Conservation (phyloP, 176 grass and related monocot species). For the Eleusine indica region DNA sequence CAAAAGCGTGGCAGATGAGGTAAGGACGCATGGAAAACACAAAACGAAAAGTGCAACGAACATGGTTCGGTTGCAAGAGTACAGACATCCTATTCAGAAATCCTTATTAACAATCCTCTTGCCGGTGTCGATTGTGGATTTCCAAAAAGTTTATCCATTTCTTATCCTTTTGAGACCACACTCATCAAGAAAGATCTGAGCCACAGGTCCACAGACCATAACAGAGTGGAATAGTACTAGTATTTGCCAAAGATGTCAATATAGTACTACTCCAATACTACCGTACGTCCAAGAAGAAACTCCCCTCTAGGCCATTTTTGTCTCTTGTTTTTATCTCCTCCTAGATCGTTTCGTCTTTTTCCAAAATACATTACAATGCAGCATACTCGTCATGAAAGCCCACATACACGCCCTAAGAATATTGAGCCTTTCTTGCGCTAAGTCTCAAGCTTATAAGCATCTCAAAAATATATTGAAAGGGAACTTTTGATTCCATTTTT, state of each 20-base stretch:
- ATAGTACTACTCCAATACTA: background rate
- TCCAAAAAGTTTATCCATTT: slow-evolving; percentile 36
- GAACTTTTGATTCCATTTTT: no score
- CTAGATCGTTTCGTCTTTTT: background rate
- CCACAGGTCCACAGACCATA: background rate
- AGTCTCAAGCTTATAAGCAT: no score
- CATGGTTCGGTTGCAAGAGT: slow-evolving; percentile 20
- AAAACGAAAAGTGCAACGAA: slow-evolving; percentile 38
- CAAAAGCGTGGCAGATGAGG: slow-evolving; percentile 39
- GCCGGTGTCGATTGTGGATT: slow-evolving; percentile 39
- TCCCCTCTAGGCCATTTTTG: background rate
- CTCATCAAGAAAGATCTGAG: slow-evolving; percentile 35
- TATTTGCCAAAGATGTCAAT: background rate
- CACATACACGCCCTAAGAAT: no score
- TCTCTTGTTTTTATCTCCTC: background rate
- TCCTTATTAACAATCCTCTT: slow-evolving; percentile 36
- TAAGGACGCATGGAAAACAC: slow-evolving; percentile 40
- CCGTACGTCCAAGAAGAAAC: no score
- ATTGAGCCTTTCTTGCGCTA: no score
- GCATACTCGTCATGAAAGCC: no score
- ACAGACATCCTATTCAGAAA: slow-evolving; percentile 44
- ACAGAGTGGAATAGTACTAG: background rate
- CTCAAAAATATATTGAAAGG: no score
- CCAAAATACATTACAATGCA: background rate
- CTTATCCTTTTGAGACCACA: slow-evolving; percentile 36